A percentile compares a stretch with the other conserved stretches of the same genome.
phyloP scores from a whole-genome alignment of 352 stramenopile genomes.

The Phytophthora cajani region DNA sequence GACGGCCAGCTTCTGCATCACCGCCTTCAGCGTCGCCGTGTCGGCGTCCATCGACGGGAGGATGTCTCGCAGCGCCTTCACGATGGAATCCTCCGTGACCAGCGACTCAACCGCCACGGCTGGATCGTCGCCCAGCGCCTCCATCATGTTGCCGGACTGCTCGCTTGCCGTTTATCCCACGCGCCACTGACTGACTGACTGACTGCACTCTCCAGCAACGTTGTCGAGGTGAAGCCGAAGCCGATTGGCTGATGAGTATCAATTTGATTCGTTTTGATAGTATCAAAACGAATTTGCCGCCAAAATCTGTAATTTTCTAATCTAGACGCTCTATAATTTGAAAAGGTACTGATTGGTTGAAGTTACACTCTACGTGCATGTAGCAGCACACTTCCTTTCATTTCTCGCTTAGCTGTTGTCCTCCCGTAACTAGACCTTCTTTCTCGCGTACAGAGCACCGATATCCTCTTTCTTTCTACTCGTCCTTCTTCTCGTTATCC shows the following conservation, averaged over 20 bases:
- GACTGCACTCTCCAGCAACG: slow-evolving; percentile 2
- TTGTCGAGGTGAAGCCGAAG: background rate
- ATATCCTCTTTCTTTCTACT: slow-evolving; percentile 39
- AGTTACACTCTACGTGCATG: background rate
- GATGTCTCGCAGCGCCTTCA: slow-evolving; percentile 51
- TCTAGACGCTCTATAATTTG: background rate
- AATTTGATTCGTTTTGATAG: no score
- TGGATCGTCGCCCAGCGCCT: slow-evolving; percentile 31
- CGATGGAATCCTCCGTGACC: slow-evolving; percentile 38
- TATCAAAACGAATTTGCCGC: background rate
- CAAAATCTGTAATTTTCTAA: background rate
- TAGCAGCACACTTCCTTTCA: slow-evolving; percentile 10
- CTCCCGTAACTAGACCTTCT: slow-evolving; percentile 17
- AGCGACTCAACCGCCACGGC: slow-evolving; percentile 14
- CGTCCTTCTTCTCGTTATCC: slow-evolving; percentile 74
- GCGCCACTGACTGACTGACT: background rate
- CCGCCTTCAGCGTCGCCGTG: slow-evolving; percentile 51
- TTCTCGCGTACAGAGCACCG: slow-evolving; percentile 8
- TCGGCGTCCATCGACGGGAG: slow-evolving; percentile 65
- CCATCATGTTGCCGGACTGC: slow-evolving; percentile 31
- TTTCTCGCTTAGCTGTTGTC: slow-evolving; percentile 9
- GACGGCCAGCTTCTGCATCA: slow-evolving; percentile 60
- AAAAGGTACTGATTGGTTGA: slow-evolving; percentile 1
- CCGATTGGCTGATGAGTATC: background rate
- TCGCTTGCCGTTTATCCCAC: slow-evolving; percentile 7